Conservation (phyloP, 2,329 filamentous ascomycete genomes). For the Pyrenophora tritici-repentis region DNA sequence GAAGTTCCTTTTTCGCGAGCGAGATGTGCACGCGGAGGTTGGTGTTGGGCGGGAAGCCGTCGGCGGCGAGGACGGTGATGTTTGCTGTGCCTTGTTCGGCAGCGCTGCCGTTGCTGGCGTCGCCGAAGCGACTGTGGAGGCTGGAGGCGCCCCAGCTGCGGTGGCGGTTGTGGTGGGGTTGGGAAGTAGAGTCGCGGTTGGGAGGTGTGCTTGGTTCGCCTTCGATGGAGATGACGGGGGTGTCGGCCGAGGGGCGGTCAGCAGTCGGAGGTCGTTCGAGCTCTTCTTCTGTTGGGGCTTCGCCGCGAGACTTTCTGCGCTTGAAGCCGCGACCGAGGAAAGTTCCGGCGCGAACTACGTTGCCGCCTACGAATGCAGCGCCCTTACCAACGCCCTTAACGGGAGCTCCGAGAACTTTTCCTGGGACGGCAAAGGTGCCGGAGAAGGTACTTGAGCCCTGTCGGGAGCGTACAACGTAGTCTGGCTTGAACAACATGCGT, state of each 20-base stretch:
- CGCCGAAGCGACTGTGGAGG: slow-evolving; percentile 48
- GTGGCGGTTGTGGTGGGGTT: slow-evolving; percentile 42
- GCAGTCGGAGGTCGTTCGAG: slow-evolving; percentile 51
- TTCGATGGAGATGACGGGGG: slow-evolving; percentile 42
- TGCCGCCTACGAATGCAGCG: slow-evolving; percentile 71
- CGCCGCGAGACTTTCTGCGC: slow-evolving; percentile 65
- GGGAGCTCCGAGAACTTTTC: slow-evolving; percentile 91
- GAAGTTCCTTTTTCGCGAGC: slow-evolving; percentile 72
- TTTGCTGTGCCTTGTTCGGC: slow-evolving; percentile 74
- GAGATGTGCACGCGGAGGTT: slow-evolving; percentile 80
- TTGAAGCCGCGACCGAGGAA: slow-evolving; percentile 88
- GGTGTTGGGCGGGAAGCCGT: slow-evolving; percentile 74
- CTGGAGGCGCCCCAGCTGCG: slow-evolving; percentile 43
- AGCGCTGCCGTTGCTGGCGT: slow-evolving; percentile 50
- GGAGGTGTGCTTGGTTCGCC: slow-evolving; percentile 17
- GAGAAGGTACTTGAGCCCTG: slow-evolving; percentile 93
- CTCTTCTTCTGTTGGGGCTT: slow-evolving; percentile 46
- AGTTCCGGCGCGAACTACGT: slow-evolving; percentile 85
- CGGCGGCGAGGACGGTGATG: slow-evolving; percentile 79
- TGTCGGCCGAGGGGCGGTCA: slow-evolving; percentile 38
- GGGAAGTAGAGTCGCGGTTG: slow-evolving; percentile 14
- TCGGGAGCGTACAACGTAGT: slow-evolving; percentile 83
- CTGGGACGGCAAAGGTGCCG: slow-evolving; percentile 83
- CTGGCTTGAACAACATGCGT: slow-evolving; percentile 87
- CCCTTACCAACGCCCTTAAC: slow-evolving; percentile 88